Evolutionary conservation across 192 early-diverging fungal species (phyloP).

Genomic region (Backusella parvicylindrica): DNA sequence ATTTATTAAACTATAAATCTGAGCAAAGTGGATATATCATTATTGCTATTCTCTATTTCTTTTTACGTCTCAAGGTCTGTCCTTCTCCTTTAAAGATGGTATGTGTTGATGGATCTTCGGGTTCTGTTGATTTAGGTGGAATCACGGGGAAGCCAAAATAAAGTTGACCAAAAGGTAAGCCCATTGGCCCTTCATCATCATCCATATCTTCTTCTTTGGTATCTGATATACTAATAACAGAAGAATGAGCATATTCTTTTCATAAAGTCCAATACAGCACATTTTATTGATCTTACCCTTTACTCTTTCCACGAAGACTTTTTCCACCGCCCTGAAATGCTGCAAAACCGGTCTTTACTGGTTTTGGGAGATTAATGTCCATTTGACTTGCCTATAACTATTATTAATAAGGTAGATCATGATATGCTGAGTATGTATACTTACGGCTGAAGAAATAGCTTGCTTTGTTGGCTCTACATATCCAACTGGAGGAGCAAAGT

Average conservation of each 20-base stretch:
- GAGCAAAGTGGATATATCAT: neutral
- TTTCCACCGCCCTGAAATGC: constrained; percentile 35
- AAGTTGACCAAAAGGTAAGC: constrained; percentile 81
- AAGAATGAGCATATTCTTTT: neutral
- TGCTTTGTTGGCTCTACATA: constrained; percentile 79
- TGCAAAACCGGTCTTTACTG: constrained; percentile 6
- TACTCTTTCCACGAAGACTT: constrained; percentile 29
- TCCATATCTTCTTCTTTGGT: neutral
- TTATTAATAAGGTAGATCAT: neutral
- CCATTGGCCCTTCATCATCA: constrained; percentile 56
- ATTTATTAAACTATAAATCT: neutral
- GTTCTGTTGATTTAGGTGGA: constrained; percentile 54
- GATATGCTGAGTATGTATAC: neutral
- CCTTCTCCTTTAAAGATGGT: constrained; percentile 6
- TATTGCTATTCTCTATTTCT: constrained; percentile 5
- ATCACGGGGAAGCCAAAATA: constrained; percentile 87
- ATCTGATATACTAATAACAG: neutral
- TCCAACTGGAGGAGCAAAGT: constrained; percentile 95
- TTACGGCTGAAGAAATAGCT: constrained; percentile 22
- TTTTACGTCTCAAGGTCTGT: constrained; percentile 19
- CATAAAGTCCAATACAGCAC: too few relatives aligned
- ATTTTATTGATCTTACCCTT: constrained; percentile 27
- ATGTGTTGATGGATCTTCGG: constrained; percentile 7
- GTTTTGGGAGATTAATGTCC: constrained; percentile 14
- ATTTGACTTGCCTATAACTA: constrained; percentile 29